phyloP scores from a whole-genome alignment of 176 grass and related monocot genomes.

The Puya raimondii region DNA sequence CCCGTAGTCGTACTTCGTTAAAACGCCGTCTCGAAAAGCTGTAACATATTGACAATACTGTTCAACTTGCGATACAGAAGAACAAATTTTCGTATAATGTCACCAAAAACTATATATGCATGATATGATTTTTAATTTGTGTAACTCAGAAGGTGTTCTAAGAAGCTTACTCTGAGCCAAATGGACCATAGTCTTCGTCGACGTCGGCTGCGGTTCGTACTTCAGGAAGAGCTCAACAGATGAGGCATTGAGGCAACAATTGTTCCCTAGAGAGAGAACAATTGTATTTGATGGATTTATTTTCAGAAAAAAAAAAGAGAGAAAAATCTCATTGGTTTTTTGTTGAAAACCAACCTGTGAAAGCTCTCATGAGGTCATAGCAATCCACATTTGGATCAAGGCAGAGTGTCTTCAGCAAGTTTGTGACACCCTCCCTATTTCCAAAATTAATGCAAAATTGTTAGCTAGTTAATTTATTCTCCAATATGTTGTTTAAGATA shows the following conservation, averaged over 20 bases:
- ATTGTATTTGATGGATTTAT: not conserved
- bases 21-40: slow-evolving; percentile 57
- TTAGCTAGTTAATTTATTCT: not conserved
- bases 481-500: not conserved
- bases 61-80: not conserved
- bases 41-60: not conserved
- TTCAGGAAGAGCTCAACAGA: slow-evolving; percentile 54
- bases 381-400: slow-evolving; percentile 35
- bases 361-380: slow-evolving; percentile 45
- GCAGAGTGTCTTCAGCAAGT: slow-evolving; percentile 45
- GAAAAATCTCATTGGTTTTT: not conserved
- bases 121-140: not conserved
- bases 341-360: slow-evolving; percentile 43
- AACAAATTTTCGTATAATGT: not conserved
- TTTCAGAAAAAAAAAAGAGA: not conserved
- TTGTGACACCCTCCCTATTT: slow-evolving; percentile 34
- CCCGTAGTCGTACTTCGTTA: slow-evolving; percentile 65
- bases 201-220: slow-evolving; percentile 79
- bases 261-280: slow-evolving; percentile 29
- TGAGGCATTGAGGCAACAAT: slow-evolving; percentile 83
- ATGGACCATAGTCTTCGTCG: slow-evolving; percentile 76
- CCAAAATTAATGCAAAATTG: not conserved
- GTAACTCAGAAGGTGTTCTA: not conserved
- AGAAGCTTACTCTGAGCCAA: slow-evolving; percentile 67
- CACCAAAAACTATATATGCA: too few species aligned